A percentile compares a stretch with the other conserved stretches of the same genome.
phyloP scores from a whole-genome alignment of 106 monocot species.

The Narthecium ossifragum region DNA sequence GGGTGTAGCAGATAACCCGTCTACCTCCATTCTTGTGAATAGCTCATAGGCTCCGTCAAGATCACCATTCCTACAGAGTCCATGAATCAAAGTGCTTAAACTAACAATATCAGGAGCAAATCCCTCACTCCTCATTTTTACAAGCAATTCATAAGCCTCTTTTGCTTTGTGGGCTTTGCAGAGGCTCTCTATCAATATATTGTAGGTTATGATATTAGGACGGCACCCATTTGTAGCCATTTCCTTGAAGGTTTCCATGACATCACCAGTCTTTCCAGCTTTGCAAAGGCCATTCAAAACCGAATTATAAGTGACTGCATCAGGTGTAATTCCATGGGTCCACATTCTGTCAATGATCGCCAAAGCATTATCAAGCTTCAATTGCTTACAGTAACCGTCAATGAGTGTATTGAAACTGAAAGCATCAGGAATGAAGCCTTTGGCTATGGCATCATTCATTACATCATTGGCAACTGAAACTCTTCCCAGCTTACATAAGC shows the following conservation, averaged over 20 bases:
- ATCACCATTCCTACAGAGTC: constrained; percentile 67
- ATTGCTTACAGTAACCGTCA: constrained; percentile 72
- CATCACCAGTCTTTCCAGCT: constrained; percentile 56
- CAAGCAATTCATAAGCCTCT: constrained; percentile 54
- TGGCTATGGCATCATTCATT: constrained; percentile 60
- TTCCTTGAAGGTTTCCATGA: constrained; percentile 61
- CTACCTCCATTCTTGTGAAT: constrained; percentile 46
- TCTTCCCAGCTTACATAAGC: constrained; percentile 80
- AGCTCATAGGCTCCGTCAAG: constrained; percentile 56
- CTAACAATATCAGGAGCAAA: constrained; percentile 65
- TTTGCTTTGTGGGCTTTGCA: constrained; percentile 47
- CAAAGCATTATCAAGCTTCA: constrained; percentile 67
- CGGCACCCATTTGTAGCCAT: constrained; percentile 65
- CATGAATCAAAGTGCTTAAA: constrained; percentile 80
- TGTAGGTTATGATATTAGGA: constrained; percentile 83
- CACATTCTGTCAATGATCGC: constrained; percentile 78
- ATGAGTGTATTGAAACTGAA: constrained; percentile 86
- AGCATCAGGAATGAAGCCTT: constrained; percentile 70
- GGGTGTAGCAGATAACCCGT: constrained; percentile 30
- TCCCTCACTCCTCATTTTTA: constrained; percentile 57
- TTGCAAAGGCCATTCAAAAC: constrained; percentile 86
- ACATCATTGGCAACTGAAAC: constrained; percentile 62
- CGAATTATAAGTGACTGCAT: constrained; percentile 80
- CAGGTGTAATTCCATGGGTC: constrained; percentile 62
- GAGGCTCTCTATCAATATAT: constrained; percentile 77